These are phyloP conservation scores for Ulmus americana DNA, from an alignment of 331 rosid genomes.

Conservation along the genomic window DNA sequence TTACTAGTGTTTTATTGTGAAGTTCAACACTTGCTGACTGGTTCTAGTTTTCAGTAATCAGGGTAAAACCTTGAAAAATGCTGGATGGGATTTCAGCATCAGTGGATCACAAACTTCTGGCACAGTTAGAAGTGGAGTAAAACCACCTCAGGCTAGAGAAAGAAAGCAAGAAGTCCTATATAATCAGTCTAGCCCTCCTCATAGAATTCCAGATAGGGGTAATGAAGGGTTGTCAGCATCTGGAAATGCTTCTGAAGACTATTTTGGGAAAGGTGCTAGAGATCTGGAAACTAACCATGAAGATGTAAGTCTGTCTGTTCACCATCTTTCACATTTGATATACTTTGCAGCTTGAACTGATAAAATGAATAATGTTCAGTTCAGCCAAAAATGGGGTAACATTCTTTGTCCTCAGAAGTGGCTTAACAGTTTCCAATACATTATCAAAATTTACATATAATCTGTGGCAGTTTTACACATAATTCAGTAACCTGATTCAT, in stretches of 20 bases:
- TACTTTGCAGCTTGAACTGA: neutral
- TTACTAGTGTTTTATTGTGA: conserved; percentile 8
- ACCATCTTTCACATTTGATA: conserved; percentile 1
- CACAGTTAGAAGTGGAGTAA: conserved; percentile 60
- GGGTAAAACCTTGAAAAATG: conserved; percentile 60
- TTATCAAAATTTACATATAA: too few species aligned
- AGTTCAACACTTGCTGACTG: conserved; percentile 27
- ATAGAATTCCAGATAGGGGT: conserved; percentile 53
- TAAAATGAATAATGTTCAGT: neutral
- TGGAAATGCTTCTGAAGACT: conserved; percentile 47
- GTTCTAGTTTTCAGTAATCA: conserved; percentile 60
- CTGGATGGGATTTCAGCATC: conserved; percentile 97
- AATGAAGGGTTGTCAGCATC: conserved; percentile 39
- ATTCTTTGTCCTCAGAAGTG: neutral
- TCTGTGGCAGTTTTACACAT: too few species aligned
- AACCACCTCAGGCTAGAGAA: conserved; percentile 88
- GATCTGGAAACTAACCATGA: conserved; percentile 41
- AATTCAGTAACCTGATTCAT: too few species aligned
- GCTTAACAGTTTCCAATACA: too few species aligned
- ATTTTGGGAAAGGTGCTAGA: conserved; percentile 38
- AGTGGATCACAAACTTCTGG: conserved; percentile 77
- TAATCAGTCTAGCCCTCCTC: conserved; percentile 47
- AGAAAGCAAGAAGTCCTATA: conserved; percentile 49
- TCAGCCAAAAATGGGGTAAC: neutral
- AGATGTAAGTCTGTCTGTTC: conserved; percentile 53